phyloP scores from a whole-genome alignment of 164 flowering plant species.

The Magnolia kwangsiensis region DNA sequence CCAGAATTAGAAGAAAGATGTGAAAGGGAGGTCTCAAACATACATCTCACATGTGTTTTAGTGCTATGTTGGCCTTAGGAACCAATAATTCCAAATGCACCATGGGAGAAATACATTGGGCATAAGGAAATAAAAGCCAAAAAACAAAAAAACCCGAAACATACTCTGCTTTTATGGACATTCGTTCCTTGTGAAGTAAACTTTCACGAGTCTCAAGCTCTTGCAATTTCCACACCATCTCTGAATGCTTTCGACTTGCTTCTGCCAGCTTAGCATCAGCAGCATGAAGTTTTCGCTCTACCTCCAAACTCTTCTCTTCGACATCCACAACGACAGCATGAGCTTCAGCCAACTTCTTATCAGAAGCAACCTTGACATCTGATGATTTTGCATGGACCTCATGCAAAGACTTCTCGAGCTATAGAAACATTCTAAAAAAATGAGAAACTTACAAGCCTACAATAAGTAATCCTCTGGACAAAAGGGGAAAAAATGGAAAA shows the following conservation, averaged over 20 bases:
- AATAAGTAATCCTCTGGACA: background rate
- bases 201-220: conserved; percentile 77
- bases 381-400: conserved; percentile 52
- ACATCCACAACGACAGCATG: conserved; percentile 41
- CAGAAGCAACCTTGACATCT: conserved; percentile 46
- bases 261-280: conserved; percentile 85
- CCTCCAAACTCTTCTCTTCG: conserved; percentile 62
- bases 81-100: background rate
- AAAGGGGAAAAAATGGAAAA: background rate
- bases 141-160: conserved; percentile 6
- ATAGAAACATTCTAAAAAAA: conserved; percentile 22
- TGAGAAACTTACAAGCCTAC: background rate
- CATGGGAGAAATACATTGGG: background rate
- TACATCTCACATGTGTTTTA: background rate
- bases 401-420: conserved; percentile 84
- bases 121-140: background rate
- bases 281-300: conserved; percentile 55
- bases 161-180: conserved; percentile 72
- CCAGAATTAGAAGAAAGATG: background rate
- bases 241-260: conserved; percentile 61
- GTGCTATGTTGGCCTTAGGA: background rate
- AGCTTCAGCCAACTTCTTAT: conserved; percentile 60
- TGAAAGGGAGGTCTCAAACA: background rate
- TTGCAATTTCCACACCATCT: conserved; percentile 63
- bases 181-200: conserved; percentile 52